Evolutionary conservation across 192 early-diverging fungal genomes (phyloP), one percentile per base, ranked within the genome.

Genomic region (Linnemannia exigua): DNA sequence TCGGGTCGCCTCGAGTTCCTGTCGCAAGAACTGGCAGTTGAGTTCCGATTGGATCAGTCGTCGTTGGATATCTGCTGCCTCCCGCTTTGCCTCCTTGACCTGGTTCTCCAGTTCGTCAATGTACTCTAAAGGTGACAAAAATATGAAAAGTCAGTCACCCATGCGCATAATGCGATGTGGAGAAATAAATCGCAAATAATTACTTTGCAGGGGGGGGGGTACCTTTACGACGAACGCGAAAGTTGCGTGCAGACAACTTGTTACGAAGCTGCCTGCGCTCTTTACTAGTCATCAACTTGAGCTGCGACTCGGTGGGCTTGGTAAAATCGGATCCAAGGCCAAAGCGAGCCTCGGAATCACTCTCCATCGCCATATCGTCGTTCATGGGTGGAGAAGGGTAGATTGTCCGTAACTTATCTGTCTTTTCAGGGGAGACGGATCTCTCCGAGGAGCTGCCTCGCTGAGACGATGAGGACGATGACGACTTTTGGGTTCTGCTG

Each of bases 231-330:
- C 96, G 90, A 67, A 93, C 91, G 47, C 96, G 91, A 80, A 97
- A 97, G 88, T 95, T 96, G 72, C 95, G 88, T 20, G 96, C 96
- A 31, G 94, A 95, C 54, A 97, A 92, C 81, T 97, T 97, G 88
- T 97, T 97, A 58, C 96, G 90, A 87, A 96, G 88, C 87, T 95
- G 94, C 36, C 95, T 88, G 19, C 94, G 88, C 82, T 97, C 94
- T 81, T 94, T 95, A 11, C 93, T 90, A 11, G 92, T 87, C 85
- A 96, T 87, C 33, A 82, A 87, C 68, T 93, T 93, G 58, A 91
- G 69, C 58, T 94, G 91, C 36, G 90, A 72, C 11, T 48, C 61
- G 33, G 63, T 76, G 1, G 79, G 74, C 14, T 75, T 75, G 0
- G 9, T 37, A 58, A 68, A 28, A 16, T 69, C 48, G 17, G 48